These are phyloP conservation scores for Lactifluus rugatus DNA, from an alignment of 768 basidiomycete genomes.

Conservation along the genomic window DNA sequence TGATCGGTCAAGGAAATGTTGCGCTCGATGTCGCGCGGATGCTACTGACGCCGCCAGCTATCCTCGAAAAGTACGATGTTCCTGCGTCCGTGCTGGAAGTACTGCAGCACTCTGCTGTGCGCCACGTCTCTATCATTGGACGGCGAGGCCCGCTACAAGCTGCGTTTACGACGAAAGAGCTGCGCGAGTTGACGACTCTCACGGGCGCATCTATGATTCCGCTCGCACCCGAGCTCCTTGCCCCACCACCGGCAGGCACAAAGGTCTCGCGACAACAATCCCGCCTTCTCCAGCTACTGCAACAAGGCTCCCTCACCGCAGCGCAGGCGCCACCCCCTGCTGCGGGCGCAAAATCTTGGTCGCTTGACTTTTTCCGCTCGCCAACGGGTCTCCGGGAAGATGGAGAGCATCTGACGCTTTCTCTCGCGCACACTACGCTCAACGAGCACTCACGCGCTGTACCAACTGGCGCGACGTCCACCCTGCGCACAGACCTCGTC, in stretches of 20 bases:
- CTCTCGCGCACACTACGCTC: constrained; percentile 43
- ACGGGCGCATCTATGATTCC: neutral
- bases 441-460: constrained; percentile 30
- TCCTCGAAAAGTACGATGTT: no score
- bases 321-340: no score
- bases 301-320: no score
- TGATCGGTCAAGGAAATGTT: no score
- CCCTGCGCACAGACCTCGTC: constrained; percentile 59
- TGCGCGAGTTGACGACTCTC: neutral
- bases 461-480: constrained; percentile 39
- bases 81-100: neutral
- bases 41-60: no score
- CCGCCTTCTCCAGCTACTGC: no score
- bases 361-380: no score
- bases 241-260: neutral
- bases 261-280: neutral
- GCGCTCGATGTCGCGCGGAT: no score
- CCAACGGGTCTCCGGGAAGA: no score
- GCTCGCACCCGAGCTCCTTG: neutral
- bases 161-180: neutral
- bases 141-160: neutral
- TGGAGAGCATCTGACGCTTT: constrained; percentile 28
- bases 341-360: no score
- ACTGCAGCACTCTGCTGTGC: neutral
- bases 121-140: neutral